Evolutionary conservation across 495 filamentous ascomycete genomes (phyloP).

Genomic region (Extremus antarcticus): DNA sequence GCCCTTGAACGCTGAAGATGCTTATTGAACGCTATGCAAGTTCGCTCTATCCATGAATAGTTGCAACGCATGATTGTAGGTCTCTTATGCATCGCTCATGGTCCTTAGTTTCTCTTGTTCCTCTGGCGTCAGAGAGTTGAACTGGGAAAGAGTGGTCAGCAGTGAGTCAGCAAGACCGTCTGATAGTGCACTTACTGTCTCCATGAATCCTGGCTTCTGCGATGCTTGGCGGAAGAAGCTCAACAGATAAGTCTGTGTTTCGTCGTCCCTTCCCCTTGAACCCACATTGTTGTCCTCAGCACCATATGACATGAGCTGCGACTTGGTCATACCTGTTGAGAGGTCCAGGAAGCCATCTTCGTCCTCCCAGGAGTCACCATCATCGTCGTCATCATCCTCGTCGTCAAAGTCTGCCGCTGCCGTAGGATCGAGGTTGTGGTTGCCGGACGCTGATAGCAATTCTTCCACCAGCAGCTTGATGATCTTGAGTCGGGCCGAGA

Average conservation of each 20-base stretch:
- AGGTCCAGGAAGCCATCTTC: conserved; percentile 61
- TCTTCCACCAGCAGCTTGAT: conserved; percentile 92
- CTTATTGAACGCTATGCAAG: background rate
- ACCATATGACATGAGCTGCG: conserved; percentile 67
- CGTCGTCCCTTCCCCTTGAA: conserved; percentile 53
- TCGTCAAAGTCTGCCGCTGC: conserved; percentile 25
- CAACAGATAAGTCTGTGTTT: conserved; percentile 72
- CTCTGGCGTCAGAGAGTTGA: conserved; percentile 51
- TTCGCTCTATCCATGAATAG: background rate
- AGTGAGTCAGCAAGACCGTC: no score
- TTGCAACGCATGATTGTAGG: background rate
- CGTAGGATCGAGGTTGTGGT: conserved; percentile 23
- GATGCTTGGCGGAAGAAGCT: conserved; percentile 71
- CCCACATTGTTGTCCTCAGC: conserved; percentile 44
- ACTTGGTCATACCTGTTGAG: conserved; percentile 31
- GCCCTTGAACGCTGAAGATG: background rate
- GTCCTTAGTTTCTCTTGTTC: conserved; percentile 60
- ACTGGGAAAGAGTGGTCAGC: conserved; percentile 33
- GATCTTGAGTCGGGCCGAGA: conserved; percentile 84
- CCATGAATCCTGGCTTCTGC: conserved; percentile 56
- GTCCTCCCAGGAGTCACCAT: conserved; percentile 93
- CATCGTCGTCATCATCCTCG: conserved; percentile 38
- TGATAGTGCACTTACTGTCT: conserved; percentile 24
- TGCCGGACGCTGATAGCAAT: conserved; percentile 48
- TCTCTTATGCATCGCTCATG: conserved; percentile 7